Evolutionary conservation across 139 green algal genomes (phyloP).

Genomic region (Chlamydomonas sp.): DNA sequence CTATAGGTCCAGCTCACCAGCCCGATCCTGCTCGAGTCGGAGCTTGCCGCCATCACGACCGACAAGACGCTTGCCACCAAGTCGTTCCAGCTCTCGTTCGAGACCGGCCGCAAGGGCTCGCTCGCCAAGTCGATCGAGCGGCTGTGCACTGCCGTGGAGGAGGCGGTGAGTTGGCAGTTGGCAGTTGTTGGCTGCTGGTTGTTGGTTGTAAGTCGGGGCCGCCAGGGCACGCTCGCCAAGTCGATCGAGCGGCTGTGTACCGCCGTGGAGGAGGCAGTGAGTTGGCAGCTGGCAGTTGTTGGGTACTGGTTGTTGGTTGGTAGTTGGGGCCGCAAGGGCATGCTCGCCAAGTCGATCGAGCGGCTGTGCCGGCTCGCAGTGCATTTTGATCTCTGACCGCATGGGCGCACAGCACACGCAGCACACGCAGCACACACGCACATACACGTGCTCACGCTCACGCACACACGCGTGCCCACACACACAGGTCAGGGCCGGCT

Average conservation of each 20-base stretch:
- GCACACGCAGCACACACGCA: too few relatives aligned
- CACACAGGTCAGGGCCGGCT: too few relatives aligned
- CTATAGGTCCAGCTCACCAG: constrained; percentile 67
- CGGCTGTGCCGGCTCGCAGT: constrained; percentile 76
- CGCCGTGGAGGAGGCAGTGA: constrained; percentile 80
- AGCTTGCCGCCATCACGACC: constrained; percentile 67
- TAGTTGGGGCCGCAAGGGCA: constrained; percentile 44
- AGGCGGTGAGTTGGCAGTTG: too few relatives aligned
- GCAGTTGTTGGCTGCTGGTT: too few relatives aligned
- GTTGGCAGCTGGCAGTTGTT: too few relatives aligned
- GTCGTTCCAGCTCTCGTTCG: constrained; percentile 52
- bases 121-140: constrained; percentile 53
- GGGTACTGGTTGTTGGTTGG: too few relatives aligned
- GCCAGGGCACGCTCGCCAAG: constrained; percentile 43
- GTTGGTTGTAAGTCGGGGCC: too few relatives aligned
- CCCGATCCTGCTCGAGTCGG: constrained; percentile 85
- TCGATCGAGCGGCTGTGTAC: constrained; percentile 62
- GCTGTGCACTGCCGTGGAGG: constrained; percentile 72
- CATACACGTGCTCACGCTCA: too few relatives aligned
- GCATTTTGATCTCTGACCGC: constrained; percentile 69
- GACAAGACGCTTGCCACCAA: constrained; percentile 47
- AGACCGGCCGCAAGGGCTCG: constrained; percentile 40
- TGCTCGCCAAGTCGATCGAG: constrained; percentile 51
- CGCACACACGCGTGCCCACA: too few relatives aligned
- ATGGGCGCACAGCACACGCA: too few relatives aligned